A percentile compares a stretch with the other conserved stretches of the same genome.
Evolutionary conservation across 2,329 filamentous ascomycete genomes (phyloP).

Genomic region (Fusarium chuoi): DNA sequence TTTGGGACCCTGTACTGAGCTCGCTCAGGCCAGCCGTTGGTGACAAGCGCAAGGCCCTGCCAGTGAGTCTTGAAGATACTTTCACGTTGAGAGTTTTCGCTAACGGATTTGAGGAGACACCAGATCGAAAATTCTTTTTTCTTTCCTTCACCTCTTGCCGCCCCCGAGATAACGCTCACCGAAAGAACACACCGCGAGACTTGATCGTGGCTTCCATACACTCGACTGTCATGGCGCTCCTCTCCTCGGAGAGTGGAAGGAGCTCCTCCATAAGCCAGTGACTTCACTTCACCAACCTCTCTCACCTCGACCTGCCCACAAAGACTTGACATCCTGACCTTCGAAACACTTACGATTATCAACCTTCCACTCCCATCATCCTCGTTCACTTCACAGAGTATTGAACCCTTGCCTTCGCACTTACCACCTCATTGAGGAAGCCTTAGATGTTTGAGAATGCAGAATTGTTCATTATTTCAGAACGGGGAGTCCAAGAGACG

Average conservation of each 20-base stretch:
- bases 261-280: constrained; percentile 4
- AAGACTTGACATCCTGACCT: background rate
- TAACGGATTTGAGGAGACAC: background rate
- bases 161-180: background rate
- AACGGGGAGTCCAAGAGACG: fast-evolving
- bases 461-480: background rate
- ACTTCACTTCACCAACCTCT: background rate
- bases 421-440: background rate
- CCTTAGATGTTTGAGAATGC: fast-evolving
- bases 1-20: background rate
- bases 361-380: constrained; percentile 2
- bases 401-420: background rate
- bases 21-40: background rate
- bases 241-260: background rate
- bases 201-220: background rate
- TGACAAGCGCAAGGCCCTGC: fast-evolving
- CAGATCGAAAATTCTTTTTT: background rate
- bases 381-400: constrained; percentile 13
- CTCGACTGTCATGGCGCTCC: background rate
- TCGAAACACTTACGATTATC: background rate
- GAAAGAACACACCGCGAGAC: background rate
- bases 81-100: background rate
- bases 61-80: background rate
- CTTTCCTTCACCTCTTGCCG: too few relatives aligned
- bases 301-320: background rate